A percentile compares a stretch with the other conserved stretches of the same genome.
Evolutionary conservation across 371 early-diverging fungal species (phyloP).

Genomic region (Mucor irregularis): DNA sequence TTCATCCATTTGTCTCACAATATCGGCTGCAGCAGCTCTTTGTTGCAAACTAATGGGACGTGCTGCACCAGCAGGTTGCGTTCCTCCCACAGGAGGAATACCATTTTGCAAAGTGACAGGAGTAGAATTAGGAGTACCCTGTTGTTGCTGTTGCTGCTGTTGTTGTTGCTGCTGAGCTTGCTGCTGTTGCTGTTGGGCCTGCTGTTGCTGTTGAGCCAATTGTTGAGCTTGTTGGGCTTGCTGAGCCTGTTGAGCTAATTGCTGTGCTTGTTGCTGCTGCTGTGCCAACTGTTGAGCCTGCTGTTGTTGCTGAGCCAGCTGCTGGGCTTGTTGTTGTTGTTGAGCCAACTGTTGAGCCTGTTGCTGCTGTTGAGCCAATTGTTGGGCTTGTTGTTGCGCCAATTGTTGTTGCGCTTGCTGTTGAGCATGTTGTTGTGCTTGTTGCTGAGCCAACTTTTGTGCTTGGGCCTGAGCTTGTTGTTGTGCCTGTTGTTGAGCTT

Average conservation of each 20-base stretch:
- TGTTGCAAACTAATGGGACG: slow-evolving; percentile 12
- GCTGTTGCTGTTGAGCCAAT: slow-evolving; percentile 19
- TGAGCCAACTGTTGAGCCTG: slow-evolving; percentile 13
- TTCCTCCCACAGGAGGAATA: not conserved
- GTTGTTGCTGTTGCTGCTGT: slow-evolving; percentile 4
- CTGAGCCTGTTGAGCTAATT: not conserved
- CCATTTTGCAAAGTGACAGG: slow-evolving; percentile 6
- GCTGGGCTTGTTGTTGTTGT: slow-evolving; percentile 19
- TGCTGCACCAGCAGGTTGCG: not conserved
- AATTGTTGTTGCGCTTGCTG: slow-evolving; percentile 16
- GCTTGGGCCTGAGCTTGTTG: slow-evolving; percentile 14
- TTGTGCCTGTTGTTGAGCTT: slow-evolving; percentile 13
- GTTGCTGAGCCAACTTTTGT: slow-evolving; percentile 7
- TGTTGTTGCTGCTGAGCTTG: slow-evolving; percentile 4
- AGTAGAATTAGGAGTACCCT: slow-evolving; percentile 3
- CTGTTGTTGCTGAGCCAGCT: slow-evolving; percentile 19
- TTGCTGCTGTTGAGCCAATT: slow-evolving; percentile 3
- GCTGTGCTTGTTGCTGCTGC: slow-evolving; percentile 3
- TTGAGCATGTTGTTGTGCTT: slow-evolving; percentile 18
- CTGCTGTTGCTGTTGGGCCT: slow-evolving; percentile 4
- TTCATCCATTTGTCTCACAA: slow-evolving; percentile 52
- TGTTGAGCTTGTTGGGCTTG: slow-evolving; percentile 9
- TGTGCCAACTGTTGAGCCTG: slow-evolving; percentile 16
- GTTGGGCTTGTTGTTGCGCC: slow-evolving; percentile 18
- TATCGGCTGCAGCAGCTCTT: slow-evolving; percentile 34